A percentile compares a stretch with the other conserved stretches of the same genome.
These are phyloP conservation scores for Haberlea rhodopensis DNA, from an alignment of 257 asterid species.

Conservation along the genomic window DNA sequence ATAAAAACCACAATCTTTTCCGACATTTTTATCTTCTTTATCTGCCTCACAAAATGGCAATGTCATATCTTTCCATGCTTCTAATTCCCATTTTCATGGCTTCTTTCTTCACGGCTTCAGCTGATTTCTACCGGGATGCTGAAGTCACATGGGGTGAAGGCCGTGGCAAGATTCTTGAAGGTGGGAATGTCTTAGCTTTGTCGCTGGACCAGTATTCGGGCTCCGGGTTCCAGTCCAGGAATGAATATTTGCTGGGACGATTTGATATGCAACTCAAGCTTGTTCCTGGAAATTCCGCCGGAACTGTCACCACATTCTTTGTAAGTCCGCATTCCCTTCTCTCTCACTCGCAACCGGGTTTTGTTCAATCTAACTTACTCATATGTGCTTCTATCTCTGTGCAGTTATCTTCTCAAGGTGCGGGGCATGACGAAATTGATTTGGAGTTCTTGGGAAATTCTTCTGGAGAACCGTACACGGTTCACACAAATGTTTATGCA, in stretches of 20 bases:
- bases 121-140: conserved; percentile 39
- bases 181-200: conserved; percentile 33
- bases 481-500: conserved; percentile 36
- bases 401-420: conserved; percentile 32
- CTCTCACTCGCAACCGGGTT: background rate
- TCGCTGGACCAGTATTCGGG: conserved; percentile 31
- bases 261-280: conserved; percentile 32
- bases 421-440: conserved; percentile 38
- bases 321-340: conserved; percentile 17
- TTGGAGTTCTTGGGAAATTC: conserved; percentile 39
- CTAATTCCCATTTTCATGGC: conserved; percentile 2
- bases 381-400: background rate
- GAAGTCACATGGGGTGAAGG: conserved; percentile 37
- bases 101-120: background rate
- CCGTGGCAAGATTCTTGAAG: conserved; percentile 34
- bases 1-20: conserved; percentile 1
- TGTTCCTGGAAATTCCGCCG: conserved; percentile 43
- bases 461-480: conserved; percentile 36
- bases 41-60: background rate
- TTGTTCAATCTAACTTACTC: background rate
- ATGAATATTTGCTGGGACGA: conserved; percentile 28
- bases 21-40: background rate
- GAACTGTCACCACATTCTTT: conserved; percentile 47
- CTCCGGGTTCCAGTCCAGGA: conserved; percentile 27
- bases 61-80: conserved; percentile 1